phyloP scores from a whole-genome alignment of 495 filamentous ascomycete genomes.

The Xylaria grammica region DNA sequence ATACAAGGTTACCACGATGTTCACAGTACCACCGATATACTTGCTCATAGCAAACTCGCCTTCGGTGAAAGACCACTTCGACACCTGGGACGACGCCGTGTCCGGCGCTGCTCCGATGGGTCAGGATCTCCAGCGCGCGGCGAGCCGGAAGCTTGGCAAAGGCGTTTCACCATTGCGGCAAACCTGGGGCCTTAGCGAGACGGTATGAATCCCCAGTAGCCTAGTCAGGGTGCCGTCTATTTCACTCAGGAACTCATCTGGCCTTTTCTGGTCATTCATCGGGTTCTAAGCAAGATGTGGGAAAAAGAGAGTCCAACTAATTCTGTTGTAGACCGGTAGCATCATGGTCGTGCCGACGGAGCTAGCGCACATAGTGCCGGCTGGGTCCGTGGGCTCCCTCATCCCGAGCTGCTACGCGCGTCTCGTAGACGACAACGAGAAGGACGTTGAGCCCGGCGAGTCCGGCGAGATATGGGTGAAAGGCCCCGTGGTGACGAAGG shows the following conservation, averaged over 20 bases:
- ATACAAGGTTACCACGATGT: constrained; percentile 53
- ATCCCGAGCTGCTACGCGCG: constrained; percentile 61
- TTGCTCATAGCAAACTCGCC: constrained; percentile 55
- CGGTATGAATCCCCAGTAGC: constrained; percentile 10
- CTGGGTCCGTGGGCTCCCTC: constrained; percentile 61
- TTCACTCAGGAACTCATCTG: not conserved
- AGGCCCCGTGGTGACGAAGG: constrained; percentile 67
- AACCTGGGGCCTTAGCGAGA: constrained; percentile 79
- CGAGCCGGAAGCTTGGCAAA: constrained; percentile 40
- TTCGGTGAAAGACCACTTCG: constrained; percentile 55
- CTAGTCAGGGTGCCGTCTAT: not conserved
- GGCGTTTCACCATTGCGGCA: constrained; percentile 57
- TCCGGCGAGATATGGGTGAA: constrained; percentile 42
- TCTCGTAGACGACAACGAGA: constrained; percentile 50
- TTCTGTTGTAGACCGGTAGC: constrained; percentile 27
- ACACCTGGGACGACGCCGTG: constrained; percentile 28
- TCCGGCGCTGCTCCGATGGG: constrained; percentile 45
- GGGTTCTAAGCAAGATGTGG: not conserved
- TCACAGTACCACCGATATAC: constrained; percentile 58
- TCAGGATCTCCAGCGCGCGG: constrained; percentile 41
- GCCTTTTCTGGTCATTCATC: not conserved
- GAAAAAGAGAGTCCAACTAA: not conserved
- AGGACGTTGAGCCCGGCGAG: constrained; percentile 46
- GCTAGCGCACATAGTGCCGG: not conserved
- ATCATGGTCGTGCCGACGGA: constrained; percentile 30